Base-by-base conservation (phyloP, 2,329 filamentous ascomycete species). In the Anthostomella pinea region DNA sequence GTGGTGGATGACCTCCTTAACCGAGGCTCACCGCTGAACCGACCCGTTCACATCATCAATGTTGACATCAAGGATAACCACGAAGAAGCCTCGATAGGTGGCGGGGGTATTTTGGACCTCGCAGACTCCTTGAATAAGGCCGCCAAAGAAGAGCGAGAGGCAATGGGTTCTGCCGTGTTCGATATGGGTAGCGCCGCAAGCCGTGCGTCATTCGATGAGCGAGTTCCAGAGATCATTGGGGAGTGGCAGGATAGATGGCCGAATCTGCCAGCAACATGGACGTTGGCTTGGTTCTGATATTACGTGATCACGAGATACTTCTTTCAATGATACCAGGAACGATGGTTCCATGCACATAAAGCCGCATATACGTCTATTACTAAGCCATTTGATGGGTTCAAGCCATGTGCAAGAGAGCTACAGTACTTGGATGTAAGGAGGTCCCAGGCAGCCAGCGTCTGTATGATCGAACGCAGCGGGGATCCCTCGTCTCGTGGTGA, bases 41-140 rank as follows among this genome's bases (percentile, higher is more conserved):
- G 88, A 2, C 90, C 93, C 0, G 93, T 98, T 1, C 93, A 98
- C 59, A 87, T 98, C 38, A 95, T 98, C 71, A 98, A 98, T 54
- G 85, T 98, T 36, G 93, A 98, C 60, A 98, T 98, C 57, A 91
- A 86, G 63, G 93, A 98, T 66, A 98, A 97, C 57, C 93, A 97
- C 57, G 91, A 98, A 62, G 93, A 98, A 64, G 93, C 93, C 1
- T 73, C 91, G 15, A 77, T 96, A 2, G 93, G 93, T 8, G 93
- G 93, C 2, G 81, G 84, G 50, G 93, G 87, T 28, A 98, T 98
- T 41, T 73, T 97, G 23, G 93, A 98, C 57, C 73, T 98, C 22
- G 93, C 93, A 1, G 79, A 91, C 56, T 81, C 80, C 20, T 68
- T 98, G 41, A 97, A 97, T 58, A 76, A 79, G 13, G 86, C 81